Percentiles rank a stretch among this genome's conserved stretches.
Evolutionary conservation across 2,329 filamentous ascomycete genomes (phyloP).

Genomic region (Colletotrichum abscissum): DNA sequence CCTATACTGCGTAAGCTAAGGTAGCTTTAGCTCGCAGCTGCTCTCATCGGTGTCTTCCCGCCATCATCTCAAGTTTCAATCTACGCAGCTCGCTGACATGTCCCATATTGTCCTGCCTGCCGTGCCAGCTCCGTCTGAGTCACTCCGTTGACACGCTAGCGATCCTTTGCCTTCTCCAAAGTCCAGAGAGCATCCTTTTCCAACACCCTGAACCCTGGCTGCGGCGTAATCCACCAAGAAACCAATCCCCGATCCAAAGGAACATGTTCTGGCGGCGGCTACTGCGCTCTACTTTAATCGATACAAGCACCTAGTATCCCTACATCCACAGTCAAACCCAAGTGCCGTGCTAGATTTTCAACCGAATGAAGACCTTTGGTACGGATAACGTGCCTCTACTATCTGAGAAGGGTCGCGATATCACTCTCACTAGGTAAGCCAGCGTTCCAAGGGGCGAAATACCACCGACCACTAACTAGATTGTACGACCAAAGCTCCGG

Average conservation of each 20-base stretch:
- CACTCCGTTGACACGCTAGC: neutral
- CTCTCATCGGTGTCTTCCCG: constrained; percentile 4
- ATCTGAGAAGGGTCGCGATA: neutral
- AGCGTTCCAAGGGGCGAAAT: neutral
- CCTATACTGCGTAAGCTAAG: too few species aligned
- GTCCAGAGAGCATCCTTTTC: neutral
- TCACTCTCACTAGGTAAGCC: too few species aligned
- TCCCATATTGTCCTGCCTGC: neutral
- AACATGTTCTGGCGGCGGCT: neutral
- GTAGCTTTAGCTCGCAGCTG: constrained; percentile 2
- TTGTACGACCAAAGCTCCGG: neutral
- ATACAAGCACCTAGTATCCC: neutral
- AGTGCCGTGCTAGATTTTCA: neutral
- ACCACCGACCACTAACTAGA: neutral
- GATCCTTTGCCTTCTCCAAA: neutral
- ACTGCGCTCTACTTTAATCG: neutral
- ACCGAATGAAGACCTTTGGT: neutral
- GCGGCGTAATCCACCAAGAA: neutral
- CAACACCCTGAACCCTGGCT: constrained; percentile 1
- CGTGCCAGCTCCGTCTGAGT: constrained; percentile 7
- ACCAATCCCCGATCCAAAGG: neutral
- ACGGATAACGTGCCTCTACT: neutral
- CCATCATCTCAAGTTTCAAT: neutral
- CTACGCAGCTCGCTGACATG: neutral
- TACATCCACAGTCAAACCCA: neutral